Conservation (phyloP, 2,329 filamentous ascomycete species). For the Ophiostoma sp. region DNA sequence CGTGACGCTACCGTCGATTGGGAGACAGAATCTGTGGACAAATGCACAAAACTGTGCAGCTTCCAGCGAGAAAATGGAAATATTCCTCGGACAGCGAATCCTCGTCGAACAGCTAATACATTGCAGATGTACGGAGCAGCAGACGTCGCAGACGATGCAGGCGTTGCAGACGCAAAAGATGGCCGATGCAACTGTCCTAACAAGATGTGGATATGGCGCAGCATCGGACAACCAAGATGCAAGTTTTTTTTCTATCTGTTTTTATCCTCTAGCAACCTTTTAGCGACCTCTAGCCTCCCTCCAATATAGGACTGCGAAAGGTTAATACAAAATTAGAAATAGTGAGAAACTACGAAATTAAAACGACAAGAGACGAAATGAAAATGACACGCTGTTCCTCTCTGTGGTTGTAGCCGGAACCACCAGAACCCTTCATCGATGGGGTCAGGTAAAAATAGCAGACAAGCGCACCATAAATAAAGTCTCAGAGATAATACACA, state of each 20-base stretch:
- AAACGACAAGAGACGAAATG: neutral
- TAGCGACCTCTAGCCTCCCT: no score
- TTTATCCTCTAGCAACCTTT: no score
- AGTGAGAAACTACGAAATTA: neutral
- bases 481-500: no score
- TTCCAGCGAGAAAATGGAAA: neutral
- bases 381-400: conserved; percentile 7
- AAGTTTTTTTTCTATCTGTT: neutral
- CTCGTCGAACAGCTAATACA: no score
- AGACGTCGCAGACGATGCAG: neutral
- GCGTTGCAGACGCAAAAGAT: neutral
- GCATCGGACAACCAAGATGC: neutral
- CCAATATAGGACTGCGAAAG: no score
- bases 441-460: neutral
- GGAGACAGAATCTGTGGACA: no score
- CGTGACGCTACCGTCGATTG: no score
- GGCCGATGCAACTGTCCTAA: neutral
- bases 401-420: neutral
- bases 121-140: neutral
- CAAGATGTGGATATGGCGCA: conserved; percentile 1
- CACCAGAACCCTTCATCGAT: neutral
- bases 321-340: neutral
- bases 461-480: no score
- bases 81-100: neutral
- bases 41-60: no score